A percentile compares a stretch with the other conserved stretches of the same genome.
These are phyloP conservation scores for Penicillium roqueforti DNA, from an alignment of 495 filamentous ascomycete genomes.

Conservation along the genomic window DNA sequence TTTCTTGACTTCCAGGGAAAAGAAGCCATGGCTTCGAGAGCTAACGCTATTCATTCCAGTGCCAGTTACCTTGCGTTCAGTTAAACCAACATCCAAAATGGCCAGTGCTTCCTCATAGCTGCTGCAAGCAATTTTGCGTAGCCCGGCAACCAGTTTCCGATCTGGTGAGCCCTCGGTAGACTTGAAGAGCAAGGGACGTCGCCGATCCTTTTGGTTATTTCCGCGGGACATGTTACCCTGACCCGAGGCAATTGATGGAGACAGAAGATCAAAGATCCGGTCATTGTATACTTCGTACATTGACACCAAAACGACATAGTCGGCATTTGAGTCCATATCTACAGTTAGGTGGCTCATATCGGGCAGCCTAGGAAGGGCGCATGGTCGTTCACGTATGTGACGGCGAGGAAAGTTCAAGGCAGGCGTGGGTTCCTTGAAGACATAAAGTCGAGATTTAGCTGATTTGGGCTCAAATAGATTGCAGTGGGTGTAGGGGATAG, in stretches of 20 bases:
- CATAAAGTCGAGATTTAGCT: constrained; percentile 36
- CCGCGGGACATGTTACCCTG: constrained; percentile 40
- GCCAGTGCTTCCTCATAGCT: constrained; percentile 82
- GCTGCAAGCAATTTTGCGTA: constrained; percentile 86
- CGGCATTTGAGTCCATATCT: constrained; percentile 63
- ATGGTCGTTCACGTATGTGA: constrained; percentile 57
- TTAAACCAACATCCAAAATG: constrained; percentile 85
- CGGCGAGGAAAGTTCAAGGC: constrained; percentile 53
- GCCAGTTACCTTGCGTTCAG: constrained; percentile 81
- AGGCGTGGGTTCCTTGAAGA: constrained; percentile 48
- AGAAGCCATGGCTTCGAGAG: constrained; percentile 92
- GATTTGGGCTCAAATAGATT: constrained; percentile 18
- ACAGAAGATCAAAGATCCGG: constrained; percentile 89
- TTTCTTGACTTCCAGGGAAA: constrained; percentile 92
- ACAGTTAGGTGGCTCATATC: constrained; percentile 67
- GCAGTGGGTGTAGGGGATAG: constrained; percentile 21
- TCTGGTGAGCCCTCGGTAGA: constrained; percentile 77
- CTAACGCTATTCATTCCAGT: constrained; percentile 87
- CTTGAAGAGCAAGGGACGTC: constrained; percentile 82
- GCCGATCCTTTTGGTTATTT: constrained; percentile 59
- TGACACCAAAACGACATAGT: constrained; percentile 85
- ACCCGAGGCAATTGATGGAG: constrained; percentile 44
- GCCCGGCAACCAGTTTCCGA: constrained; percentile 84
- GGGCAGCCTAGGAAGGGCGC: constrained; percentile 64
- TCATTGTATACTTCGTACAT: constrained; percentile 99